Conservation (phyloP, 2,329 filamentous ascomycete species). For the Fusarium keratoplasticum region DNA sequence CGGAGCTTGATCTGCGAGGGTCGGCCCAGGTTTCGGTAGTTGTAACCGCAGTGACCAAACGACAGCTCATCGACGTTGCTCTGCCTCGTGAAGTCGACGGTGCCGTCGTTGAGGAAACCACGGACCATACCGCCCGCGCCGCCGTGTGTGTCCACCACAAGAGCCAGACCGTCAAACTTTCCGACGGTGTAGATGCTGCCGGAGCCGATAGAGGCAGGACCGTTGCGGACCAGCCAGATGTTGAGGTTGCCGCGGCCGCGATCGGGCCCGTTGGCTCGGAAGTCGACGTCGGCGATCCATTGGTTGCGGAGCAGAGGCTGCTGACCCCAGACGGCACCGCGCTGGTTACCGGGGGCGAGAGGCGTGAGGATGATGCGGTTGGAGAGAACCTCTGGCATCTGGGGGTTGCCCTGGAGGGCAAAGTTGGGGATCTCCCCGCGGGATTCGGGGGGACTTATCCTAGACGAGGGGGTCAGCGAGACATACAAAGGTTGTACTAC, state of each 20-base stretch:
- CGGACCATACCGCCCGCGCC: constrained; percentile 83
- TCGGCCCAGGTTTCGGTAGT: constrained; percentile 90
- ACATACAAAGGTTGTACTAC: constrained; percentile 1
- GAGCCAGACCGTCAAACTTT: constrained; percentile 88
- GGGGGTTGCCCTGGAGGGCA: constrained; percentile 64
- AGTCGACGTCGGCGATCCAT: constrained; percentile 88
- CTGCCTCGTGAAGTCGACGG: constrained; percentile 77
- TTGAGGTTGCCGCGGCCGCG: constrained; percentile 90
- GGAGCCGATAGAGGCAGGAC: constrained; percentile 72
- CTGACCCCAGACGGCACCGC: constrained; percentile 86
- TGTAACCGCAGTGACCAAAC: constrained; percentile 92
- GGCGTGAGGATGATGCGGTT: constrained; percentile 95
- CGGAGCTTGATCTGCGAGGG: constrained; percentile 82
- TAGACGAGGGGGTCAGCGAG: constrained; percentile 46
- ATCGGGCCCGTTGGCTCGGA: constrained; percentile 88
- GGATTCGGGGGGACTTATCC: constrained; percentile 72
- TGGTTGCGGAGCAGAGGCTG: constrained; percentile 69
- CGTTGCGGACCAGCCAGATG: constrained; percentile 87
- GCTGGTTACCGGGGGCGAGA: constrained; percentile 84
- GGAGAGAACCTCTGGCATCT: constrained; percentile 75
- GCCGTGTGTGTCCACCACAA: constrained; percentile 87
- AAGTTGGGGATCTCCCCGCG: constrained; percentile 66
- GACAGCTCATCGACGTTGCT: constrained; percentile 85
- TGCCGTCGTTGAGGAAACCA: constrained; percentile 94
- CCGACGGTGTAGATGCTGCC: constrained; percentile 86